phyloP scores from a whole-genome alignment of 352 stramenopile genomes.

The Phytophthora ohioensis region DNA sequence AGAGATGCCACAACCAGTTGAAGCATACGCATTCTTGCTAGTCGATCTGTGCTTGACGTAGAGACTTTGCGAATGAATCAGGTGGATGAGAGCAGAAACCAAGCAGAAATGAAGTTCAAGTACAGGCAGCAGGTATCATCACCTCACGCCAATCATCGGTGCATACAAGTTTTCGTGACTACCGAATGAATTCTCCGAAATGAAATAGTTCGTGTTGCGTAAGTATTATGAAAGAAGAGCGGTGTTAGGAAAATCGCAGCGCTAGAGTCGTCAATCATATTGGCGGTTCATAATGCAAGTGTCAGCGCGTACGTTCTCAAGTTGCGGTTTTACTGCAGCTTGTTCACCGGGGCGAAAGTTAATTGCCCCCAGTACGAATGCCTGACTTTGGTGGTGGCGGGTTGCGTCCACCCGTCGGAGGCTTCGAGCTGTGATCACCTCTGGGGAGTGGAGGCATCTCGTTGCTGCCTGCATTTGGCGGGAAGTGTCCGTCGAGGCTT shows the following conservation, averaged over 20 bases:
- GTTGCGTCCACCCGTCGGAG: neutral
- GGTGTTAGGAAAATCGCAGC: too few relatives aligned
- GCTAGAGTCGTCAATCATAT: too few relatives aligned
- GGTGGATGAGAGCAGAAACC: slow-evolving; percentile 4
- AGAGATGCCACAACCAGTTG: slow-evolving; percentile 3
- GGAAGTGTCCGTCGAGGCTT: slow-evolving; percentile 5
- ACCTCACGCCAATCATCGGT: neutral
- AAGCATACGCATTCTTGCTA: slow-evolving; percentile 10
- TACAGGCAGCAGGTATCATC: neutral
- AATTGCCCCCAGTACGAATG: neutral
- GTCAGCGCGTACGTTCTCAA: too few relatives aligned
- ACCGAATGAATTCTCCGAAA: too few relatives aligned
- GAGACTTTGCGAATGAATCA: slow-evolving; percentile 23
- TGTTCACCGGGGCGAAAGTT: neutral
- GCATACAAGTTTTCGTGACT: too few relatives aligned
- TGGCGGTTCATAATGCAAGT: neutral
- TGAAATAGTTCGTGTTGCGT: too few relatives aligned
- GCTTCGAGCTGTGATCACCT: neutral
- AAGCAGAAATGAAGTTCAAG: slow-evolving; percentile 31
- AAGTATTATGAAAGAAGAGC: too few relatives aligned
- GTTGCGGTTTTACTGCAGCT: neutral
- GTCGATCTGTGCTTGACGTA: slow-evolving; percentile 3
- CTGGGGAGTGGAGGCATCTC: neutral
- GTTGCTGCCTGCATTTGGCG: neutral
- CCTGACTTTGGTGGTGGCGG: neutral